Conservation (phyloP, 768 basidiomycete species). For the Mycena metata region DNA sequence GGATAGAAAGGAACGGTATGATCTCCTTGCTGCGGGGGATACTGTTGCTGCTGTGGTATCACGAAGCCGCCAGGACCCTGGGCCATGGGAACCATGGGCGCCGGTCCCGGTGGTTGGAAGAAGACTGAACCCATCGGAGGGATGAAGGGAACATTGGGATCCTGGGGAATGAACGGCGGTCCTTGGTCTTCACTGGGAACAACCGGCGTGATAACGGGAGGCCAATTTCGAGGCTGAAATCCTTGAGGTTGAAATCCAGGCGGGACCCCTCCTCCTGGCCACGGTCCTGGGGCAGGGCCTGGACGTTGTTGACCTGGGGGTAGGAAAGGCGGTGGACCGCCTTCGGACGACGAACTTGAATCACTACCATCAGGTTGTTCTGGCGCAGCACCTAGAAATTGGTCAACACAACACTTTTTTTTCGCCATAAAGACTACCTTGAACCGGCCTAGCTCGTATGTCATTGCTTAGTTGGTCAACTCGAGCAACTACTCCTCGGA, state of each 20-base stretch:
- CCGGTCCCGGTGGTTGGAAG: conserved; percentile 8
- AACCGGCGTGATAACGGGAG: conserved; percentile 57
- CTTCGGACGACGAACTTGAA: conserved; percentile 30
- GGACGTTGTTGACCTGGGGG: conserved; percentile 17
- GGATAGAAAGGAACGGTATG: conserved; percentile 15
- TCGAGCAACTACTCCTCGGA: conserved; percentile 74
- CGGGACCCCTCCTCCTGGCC: background rate
- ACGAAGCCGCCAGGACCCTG: conserved; percentile 12
- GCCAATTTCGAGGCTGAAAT: background rate
- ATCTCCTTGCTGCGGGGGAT: background rate
- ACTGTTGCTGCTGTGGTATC: conserved; percentile 17
- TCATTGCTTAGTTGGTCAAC: conserved; percentile 64
- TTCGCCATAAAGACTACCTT: conserved; percentile 46
- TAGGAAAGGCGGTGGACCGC: conserved; percentile 18
- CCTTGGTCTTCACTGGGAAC: conserved; percentile 39
- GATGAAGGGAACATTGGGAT: conserved; percentile 35
- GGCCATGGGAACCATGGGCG: conserved; percentile 18
- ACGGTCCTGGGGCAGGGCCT: conserved; percentile 16
- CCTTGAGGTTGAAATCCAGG: conserved; percentile 34
- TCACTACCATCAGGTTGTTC: conserved; percentile 17
- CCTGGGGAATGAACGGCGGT: conserved; percentile 41
- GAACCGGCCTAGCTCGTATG: conserved; percentile 52
- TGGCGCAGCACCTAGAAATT: conserved; percentile 10
- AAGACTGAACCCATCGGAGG: conserved; percentile 37
- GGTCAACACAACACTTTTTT: background rate